phyloP scores from a whole-genome alignment of 2,329 filamentous ascomycete genomes.

The Diaporthe humulicola region DNA sequence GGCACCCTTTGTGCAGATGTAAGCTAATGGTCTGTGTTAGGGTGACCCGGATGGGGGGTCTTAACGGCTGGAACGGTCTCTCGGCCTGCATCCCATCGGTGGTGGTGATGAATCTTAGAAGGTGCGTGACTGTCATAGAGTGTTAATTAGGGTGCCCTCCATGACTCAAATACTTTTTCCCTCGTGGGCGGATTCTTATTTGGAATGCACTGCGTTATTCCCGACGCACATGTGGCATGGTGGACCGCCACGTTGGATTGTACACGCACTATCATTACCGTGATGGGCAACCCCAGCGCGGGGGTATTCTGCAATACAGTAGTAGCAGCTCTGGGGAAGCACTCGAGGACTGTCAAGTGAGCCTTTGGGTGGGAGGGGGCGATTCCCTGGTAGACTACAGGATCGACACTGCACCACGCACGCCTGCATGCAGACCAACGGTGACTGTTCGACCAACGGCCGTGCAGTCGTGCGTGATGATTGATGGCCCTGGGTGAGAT shows the following conservation, averaged over 20 bases:
- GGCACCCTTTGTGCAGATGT: conserved; percentile 1
- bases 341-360: conserved; percentile 7
- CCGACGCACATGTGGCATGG: neutral
- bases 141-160: conserved; percentile 1
- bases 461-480: conserved; percentile 5
- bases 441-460: neutral
- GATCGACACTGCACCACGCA: conserved; percentile 24
- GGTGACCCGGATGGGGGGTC: neutral
- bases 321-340: neutral
- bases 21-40: conserved; percentile 13
- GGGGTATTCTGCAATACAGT: conserved; percentile 8
- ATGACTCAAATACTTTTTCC: neutral
- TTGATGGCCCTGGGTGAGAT: neutral
- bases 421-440: neutral
- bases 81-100: neutral
- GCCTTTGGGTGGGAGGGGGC: neutral
- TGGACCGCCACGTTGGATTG: conserved; percentile 22
- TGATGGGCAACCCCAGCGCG: conserved; percentile 6
- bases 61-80: conserved; percentile 14
- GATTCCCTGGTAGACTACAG: neutral
- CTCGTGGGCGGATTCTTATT: neutral
- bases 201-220: conserved; percentile 21
- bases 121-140: neutral
- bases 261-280: conserved; percentile 9
- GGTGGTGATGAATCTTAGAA: neutral